These are phyloP conservation scores for Waltiozyma sp. DNA, from an alignment of 1,139 yeast genomes.

Conservation along the genomic window DNA sequence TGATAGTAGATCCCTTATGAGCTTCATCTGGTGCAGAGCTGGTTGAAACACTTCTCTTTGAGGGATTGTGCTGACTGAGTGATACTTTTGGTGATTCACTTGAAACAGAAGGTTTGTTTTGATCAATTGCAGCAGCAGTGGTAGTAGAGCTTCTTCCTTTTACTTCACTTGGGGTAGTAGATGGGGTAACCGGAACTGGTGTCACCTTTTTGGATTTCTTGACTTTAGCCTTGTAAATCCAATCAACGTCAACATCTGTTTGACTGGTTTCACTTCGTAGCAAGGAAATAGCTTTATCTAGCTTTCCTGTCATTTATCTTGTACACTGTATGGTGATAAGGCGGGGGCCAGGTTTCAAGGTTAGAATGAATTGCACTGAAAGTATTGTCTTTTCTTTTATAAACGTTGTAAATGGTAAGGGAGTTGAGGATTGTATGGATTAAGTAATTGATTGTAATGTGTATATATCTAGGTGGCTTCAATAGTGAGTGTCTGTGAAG, in stretches of 20 bases:
- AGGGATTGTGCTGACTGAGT: neutral
- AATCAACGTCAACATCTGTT: slow-evolving; percentile 54
- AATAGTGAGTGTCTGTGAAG: too few species aligned
- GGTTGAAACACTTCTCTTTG: neutral
- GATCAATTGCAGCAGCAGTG: neutral
- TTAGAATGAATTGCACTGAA: too few species aligned
- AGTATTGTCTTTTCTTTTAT: too few species aligned
- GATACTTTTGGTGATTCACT: too few species aligned
- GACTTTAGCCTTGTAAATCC: slow-evolving; percentile 45
- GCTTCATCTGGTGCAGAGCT: neutral
- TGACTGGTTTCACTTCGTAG: neutral
- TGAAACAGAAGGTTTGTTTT: too few species aligned
- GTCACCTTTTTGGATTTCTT: neutral
- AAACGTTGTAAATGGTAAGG: too few species aligned
- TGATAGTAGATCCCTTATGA: neutral
- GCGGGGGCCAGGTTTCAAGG: too few species aligned
- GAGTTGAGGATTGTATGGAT: too few species aligned
- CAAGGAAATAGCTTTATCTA: neutral
- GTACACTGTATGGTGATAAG: too few species aligned
- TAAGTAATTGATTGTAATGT: too few species aligned
- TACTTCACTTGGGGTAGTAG: neutral
- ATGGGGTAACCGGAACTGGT: neutral
- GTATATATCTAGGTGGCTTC: too few species aligned
- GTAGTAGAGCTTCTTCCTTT: neutral
- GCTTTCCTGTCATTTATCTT: neutral